These are phyloP conservation scores for Phalaenopsis aphrodite DNA, from an alignment of 106 monocot species.

Conservation along the genomic window DNA sequence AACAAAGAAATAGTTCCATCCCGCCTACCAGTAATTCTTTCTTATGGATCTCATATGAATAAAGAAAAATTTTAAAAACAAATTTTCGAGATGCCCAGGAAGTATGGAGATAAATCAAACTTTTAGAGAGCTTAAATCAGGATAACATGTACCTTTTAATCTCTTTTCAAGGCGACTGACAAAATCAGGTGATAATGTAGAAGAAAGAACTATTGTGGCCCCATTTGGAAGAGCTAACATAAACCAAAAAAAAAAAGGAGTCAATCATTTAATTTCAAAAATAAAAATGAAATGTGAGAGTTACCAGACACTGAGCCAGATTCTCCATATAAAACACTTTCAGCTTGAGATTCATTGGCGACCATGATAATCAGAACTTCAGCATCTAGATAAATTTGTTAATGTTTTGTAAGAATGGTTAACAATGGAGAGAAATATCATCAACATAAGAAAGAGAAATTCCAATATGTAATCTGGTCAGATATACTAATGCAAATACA, in stretches of 20 bases:
- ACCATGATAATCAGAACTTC: slow-evolving; percentile 91
- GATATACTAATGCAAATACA: not conserved
- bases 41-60: not conserved
- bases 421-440: not conserved
- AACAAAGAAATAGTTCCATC: not conserved
- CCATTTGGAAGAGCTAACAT: slow-evolving; percentile 61
- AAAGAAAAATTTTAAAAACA: not conserved
- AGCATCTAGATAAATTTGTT: slow-evolving; percentile 37
- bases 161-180: slow-evolving; percentile 53
- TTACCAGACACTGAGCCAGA: slow-evolving; percentile 70
- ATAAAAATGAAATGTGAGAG: slow-evolving; percentile 5
- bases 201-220: slow-evolving; percentile 81
- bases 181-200: slow-evolving; percentile 90
- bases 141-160: slow-evolving; percentile 42
- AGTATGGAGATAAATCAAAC: not conserved
- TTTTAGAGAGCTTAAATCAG: not conserved
- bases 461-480: not conserved
- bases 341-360: slow-evolving; percentile 90
- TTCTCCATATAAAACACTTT: slow-evolving; percentile 77
- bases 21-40: not conserved
- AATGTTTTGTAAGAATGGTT: not conserved
- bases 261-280: not conserved
- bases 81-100: not conserved
- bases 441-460: not conserved
- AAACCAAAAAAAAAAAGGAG: not conserved